phyloP scores from a whole-genome alignment of 2,329 filamentous ascomycete species.

The Paraconiothyrium brasiliense region DNA sequence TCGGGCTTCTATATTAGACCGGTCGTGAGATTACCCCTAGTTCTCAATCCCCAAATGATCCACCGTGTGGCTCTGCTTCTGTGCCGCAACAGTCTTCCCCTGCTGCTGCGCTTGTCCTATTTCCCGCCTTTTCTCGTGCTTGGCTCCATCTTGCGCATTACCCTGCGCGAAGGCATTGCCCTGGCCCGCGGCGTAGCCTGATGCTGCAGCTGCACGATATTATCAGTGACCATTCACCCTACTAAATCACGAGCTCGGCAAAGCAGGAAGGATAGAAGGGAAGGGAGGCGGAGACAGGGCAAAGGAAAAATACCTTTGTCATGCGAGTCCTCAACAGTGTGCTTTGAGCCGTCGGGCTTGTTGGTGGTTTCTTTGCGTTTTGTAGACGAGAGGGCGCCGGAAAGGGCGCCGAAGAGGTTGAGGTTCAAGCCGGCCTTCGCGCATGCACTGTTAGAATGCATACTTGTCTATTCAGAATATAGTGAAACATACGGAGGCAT shows the following conservation, averaged over 20 bases:
- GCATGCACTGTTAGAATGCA: not conserved
- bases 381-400: constrained; percentile 41
- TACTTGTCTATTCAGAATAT: not conserved
- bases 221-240: not conserved
- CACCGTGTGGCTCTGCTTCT: constrained; percentile 30
- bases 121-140: constrained; percentile 25
- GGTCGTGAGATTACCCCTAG: constrained; percentile 3
- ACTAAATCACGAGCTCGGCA: not conserved
- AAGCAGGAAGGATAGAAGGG: not conserved
- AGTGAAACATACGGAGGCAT: constrained; percentile 37
- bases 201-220: constrained; percentile 28
- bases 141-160: constrained; percentile 24
- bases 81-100: constrained; percentile 16
- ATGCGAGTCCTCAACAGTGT: constrained; percentile 33
- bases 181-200: constrained; percentile 28
- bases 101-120: constrained; percentile 25
- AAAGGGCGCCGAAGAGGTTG: constrained; percentile 48
- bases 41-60: constrained; percentile 50
- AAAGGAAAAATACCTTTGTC: constrained; percentile 30
- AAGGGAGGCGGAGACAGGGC: not conserved
- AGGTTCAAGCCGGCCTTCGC: constrained; percentile 48
- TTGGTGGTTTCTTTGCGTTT: constrained; percentile 43
- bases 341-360: constrained; percentile 36
- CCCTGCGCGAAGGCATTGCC: constrained; percentile 36
- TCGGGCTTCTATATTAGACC: not conserved